A percentile compares a stretch with the other conserved stretches of the same genome.
phyloP scores from a whole-genome alignment of 371 early-diverging fungal species.

The Chytridiales sp. region DNA sequence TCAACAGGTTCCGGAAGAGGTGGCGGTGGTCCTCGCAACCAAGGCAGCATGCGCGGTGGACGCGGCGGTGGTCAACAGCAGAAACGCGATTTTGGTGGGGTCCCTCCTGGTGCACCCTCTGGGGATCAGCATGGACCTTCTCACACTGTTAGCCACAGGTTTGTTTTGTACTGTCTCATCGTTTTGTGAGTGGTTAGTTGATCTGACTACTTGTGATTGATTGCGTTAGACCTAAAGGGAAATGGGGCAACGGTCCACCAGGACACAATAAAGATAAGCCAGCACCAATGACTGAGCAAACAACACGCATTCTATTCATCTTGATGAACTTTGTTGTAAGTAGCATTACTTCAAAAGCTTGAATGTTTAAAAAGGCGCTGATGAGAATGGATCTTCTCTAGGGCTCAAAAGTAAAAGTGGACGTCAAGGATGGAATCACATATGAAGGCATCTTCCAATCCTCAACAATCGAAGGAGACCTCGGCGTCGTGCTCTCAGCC shows the following conservation, averaged over 20 bases:
- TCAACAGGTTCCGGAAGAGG: too few relatives aligned
- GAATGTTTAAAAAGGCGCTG: neutral
- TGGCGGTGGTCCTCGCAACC: too few relatives aligned
- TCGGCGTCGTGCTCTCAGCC: constrained; percentile 72
- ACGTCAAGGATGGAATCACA: constrained; percentile 61
- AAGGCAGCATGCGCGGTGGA: too few relatives aligned
- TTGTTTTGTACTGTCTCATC: too few relatives aligned
- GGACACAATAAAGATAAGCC: neutral
- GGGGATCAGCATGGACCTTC: too few relatives aligned
- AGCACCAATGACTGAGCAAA: constrained; percentile 28
- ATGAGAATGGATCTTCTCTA: constrained; percentile 27
- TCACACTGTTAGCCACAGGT: too few relatives aligned
- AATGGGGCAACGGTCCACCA: constrained; percentile 19
- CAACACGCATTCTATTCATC: constrained; percentile 73
- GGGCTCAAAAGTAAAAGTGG: constrained; percentile 76
- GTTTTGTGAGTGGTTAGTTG: too few relatives aligned
- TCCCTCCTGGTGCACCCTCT: too few relatives aligned
- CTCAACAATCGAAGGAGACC: constrained; percentile 68
- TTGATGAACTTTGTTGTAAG: constrained; percentile 72
- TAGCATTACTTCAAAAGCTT: neutral
- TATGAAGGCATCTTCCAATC: constrained; percentile 81
- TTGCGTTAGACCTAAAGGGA: constrained; percentile 22
- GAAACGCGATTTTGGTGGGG: too few relatives aligned
- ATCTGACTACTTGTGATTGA: too few relatives aligned
- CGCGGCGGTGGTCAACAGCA: too few relatives aligned